Conservation (phyloP, 768 basidiomycete species). For the Pisolithus sp. region DNA sequence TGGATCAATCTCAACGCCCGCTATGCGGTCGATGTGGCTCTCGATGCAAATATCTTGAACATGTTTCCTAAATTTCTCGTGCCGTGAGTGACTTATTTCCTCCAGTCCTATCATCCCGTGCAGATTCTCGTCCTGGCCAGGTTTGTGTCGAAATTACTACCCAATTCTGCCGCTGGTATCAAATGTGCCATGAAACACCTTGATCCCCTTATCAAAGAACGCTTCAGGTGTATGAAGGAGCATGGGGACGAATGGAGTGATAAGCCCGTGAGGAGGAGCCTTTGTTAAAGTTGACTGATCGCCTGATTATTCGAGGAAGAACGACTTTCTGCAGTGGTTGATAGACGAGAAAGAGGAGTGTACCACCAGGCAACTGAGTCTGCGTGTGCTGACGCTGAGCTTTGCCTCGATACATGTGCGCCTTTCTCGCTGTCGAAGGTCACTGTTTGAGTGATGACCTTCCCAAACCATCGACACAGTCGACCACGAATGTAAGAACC, state of each 20-base stretch:
- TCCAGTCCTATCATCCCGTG: background rate
- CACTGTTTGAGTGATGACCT: background rate
- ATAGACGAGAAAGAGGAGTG: background rate
- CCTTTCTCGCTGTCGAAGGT: background rate
- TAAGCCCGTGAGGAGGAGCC: conserved; percentile 23
- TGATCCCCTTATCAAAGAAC: conserved; percentile 27
- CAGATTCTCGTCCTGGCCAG: background rate
- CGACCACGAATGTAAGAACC: background rate
- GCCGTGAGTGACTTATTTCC: conserved; percentile 17
- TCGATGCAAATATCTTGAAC: conserved; percentile 12
- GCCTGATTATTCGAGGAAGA: background rate
- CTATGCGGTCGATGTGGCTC: conserved; percentile 26
- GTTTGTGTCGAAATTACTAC: background rate
- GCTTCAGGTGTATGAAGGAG: conserved; percentile 16
- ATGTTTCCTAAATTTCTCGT: conserved; percentile 29
- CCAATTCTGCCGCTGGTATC: background rate
- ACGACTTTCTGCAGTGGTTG: background rate
- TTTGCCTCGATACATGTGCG: conserved; percentile 14
- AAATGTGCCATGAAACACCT: conserved; percentile 9
- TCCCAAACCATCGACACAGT: background rate
- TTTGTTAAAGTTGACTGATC: background rate
- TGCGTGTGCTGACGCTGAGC: background rate
- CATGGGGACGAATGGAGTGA: conserved; percentile 22
- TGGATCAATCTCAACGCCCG: conserved; percentile 30
- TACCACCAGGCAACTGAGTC: background rate